A percentile compares a stretch with the other conserved stretches of the same genome.
Evolutionary conservation across 805 yeast genomes (phyloP).

Genomic region (Metschnikowia drakensbergensis): DNA sequence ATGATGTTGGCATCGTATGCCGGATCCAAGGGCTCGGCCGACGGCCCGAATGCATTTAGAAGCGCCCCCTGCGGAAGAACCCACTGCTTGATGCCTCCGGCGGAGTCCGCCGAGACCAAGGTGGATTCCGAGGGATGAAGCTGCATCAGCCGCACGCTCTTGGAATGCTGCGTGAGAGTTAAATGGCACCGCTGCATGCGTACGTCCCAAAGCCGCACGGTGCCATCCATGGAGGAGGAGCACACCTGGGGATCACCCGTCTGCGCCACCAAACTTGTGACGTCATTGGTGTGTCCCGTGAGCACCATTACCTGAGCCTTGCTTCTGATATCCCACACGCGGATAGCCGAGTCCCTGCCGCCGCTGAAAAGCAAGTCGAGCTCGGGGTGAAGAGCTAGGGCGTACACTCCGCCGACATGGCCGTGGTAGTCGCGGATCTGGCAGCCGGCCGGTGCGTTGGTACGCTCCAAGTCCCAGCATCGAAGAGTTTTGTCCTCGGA

Average conservation of each 20-base stretch:
- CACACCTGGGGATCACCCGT: conserved; percentile 79
- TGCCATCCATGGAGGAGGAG: conserved; percentile 78
- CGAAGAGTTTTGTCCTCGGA: conserved; percentile 90
- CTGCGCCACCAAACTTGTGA: conserved; percentile 65
- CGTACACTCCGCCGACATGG: conserved; percentile 83
- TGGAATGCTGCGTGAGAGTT: conserved; percentile 79
- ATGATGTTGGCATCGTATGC: conserved; percentile 44
- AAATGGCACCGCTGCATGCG: conserved; percentile 70
- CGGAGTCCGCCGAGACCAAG: conserved; percentile 76
- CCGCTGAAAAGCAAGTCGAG: conserved; percentile 80
- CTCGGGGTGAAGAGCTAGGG: conserved; percentile 83
- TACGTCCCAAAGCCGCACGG: conserved; percentile 87
- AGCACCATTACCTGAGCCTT: conserved; percentile 69
- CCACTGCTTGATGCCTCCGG: conserved; percentile 77
- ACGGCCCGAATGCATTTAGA: conserved; percentile 51
- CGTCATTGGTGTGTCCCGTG: conserved; percentile 75
- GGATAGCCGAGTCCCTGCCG: conserved; percentile 79
- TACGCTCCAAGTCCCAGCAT: conserved; percentile 94
- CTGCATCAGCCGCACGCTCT: conserved; percentile 70
- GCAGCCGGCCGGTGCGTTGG: conserved; percentile 50
- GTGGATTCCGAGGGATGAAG: conserved; percentile 68
- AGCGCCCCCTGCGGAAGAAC: conserved; percentile 71
- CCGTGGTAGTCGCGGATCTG: conserved; percentile 86
- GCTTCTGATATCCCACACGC: conserved; percentile 93
- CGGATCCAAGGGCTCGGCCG: conserved; percentile 18